A percentile compares a stretch with the other conserved stretches of the same genome.
phyloP scores from a whole-genome alignment of 129 eudicot species.

The Kitagawia praeruptora region DNA sequence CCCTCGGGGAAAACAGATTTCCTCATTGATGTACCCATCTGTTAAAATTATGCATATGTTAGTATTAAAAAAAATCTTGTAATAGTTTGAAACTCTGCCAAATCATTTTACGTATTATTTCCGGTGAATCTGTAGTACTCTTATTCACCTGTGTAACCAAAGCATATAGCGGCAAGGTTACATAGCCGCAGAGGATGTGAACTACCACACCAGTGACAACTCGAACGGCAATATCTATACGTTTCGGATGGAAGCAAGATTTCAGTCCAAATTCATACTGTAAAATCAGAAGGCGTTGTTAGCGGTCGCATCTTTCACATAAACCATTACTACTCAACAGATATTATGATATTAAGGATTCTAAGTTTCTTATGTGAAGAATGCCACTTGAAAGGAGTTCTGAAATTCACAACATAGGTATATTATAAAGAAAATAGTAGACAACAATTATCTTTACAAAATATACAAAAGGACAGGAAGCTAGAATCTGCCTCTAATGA shows the following conservation, averaged over 20 bases:
- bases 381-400: slow-evolving; percentile 58
- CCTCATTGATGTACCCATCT: slow-evolving; percentile 54
- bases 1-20: slow-evolving; percentile 37
- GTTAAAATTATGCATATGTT: not conserved
- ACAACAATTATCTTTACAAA: not conserved
- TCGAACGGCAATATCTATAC: slow-evolving; percentile 33
- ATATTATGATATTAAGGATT: not conserved
- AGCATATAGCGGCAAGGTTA: slow-evolving; percentile 53
- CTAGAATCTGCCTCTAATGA: not conserved
- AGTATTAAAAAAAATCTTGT: too few species aligned
- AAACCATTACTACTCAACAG: not conserved
- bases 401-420: slow-evolving; percentile 14
- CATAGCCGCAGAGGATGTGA: slow-evolving; percentile 54
- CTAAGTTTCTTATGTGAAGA: slow-evolving; percentile 29
- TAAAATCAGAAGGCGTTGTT: not conserved
- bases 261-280: slow-evolving; percentile 49
- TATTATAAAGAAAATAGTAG: not conserved
- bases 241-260: slow-evolving; percentile 48
- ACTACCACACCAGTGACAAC: slow-evolving; percentile 35
- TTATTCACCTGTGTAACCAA: slow-evolving; percentile 53
- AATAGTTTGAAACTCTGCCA: not conserved
- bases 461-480: not conserved
- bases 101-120: not conserved
- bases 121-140: not conserved
- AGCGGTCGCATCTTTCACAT: not conserved